These are phyloP conservation scores for Apiotrichum gracile DNA, from an alignment of 1,284 basidiomycete genomes.

Conservation along the genomic window DNA sequence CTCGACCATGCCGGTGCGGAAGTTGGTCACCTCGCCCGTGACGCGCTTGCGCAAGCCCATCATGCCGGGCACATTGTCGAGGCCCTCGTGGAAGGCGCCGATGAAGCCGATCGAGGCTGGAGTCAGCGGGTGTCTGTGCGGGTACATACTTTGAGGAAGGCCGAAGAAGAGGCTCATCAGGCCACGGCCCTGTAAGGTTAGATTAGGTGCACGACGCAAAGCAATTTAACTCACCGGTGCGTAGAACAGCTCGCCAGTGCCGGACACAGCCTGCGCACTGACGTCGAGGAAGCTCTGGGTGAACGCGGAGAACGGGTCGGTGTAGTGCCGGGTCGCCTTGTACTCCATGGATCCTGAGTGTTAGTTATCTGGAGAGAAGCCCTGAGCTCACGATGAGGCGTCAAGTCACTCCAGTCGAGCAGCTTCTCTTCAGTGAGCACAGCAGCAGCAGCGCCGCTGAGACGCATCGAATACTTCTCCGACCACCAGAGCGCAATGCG, in stretches of 20 bases:
- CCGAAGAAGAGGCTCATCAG: slow-evolving; percentile 51
- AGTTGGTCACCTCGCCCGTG: slow-evolving; percentile 48
- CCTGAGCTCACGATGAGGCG: slow-evolving; percentile 50
- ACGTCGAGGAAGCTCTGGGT: slow-evolving; percentile 54
- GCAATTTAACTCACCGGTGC: slow-evolving; percentile 38
- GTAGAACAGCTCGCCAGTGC: slow-evolving; percentile 52
- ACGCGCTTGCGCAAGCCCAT: slow-evolving; percentile 51
- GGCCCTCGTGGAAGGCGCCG: slow-evolving; percentile 50
- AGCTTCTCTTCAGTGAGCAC: slow-evolving; percentile 51
- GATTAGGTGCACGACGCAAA: not conserved
- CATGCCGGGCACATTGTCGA: slow-evolving; percentile 50
- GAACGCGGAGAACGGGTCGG: slow-evolving; percentile 26
- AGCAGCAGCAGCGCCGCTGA: slow-evolving; percentile 56
- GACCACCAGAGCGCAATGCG: slow-evolving; percentile 59
- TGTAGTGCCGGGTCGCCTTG: slow-evolving; percentile 34
- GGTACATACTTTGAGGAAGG: slow-evolving; percentile 34
- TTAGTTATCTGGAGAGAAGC: not conserved
- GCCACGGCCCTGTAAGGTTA: slow-evolving; percentile 40
- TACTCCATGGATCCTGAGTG: slow-evolving; percentile 58
- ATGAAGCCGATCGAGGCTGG: slow-evolving; percentile 47
- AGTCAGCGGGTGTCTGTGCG: not conserved
- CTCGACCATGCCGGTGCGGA: slow-evolving; percentile 51
- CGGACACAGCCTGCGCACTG: slow-evolving; percentile 49
- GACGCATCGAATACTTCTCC: slow-evolving; percentile 52
- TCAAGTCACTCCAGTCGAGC: slow-evolving; percentile 50